phyloP scores from a whole-genome alignment of 164 flowering plant genomes.

The Vitis amurensis region DNA sequence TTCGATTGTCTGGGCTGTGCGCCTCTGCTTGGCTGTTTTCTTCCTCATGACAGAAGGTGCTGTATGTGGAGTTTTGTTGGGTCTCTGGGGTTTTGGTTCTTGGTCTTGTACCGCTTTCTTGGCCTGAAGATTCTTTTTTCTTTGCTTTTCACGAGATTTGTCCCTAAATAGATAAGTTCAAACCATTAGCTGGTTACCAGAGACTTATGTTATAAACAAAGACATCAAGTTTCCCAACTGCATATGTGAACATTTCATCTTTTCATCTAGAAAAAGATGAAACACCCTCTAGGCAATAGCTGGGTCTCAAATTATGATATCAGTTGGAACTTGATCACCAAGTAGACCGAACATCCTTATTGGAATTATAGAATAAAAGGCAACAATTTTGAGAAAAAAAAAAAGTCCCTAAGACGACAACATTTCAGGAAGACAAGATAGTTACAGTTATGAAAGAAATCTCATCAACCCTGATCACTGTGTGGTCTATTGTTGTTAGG shows the following conservation, averaged over 20 bases:
- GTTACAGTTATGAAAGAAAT: no score
- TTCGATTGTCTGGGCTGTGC: slow-evolving; percentile 67
- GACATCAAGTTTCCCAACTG: not conserved
- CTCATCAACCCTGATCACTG: no score
- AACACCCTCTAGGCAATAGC: no score
- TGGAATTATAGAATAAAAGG: no score
- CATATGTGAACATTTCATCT: no score
- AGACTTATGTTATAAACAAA: not conserved
- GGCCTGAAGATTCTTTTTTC: slow-evolving; percentile 69
- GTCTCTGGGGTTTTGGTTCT: slow-evolving; percentile 38
- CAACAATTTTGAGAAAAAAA: no score
- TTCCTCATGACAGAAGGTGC: slow-evolving; percentile 45
- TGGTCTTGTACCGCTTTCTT: slow-evolving; percentile 45
- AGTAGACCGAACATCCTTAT: no score
- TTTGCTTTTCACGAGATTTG: slow-evolving; percentile 85
- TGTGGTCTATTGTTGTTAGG: not conserved
- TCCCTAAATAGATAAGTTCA: slow-evolving; percentile 44
- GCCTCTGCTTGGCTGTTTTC: slow-evolving; percentile 83
- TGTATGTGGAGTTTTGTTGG: slow-evolving; percentile 30
- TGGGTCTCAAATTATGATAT: no score
- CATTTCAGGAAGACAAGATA: no score
- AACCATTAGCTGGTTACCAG: slow-evolving; percentile 2
- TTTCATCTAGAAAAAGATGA: no score
- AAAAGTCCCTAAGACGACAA: no score
- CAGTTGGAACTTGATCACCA: no score